Conservation (phyloP, 179 eudicot genomes). For the Silene noctiflora region DNA sequence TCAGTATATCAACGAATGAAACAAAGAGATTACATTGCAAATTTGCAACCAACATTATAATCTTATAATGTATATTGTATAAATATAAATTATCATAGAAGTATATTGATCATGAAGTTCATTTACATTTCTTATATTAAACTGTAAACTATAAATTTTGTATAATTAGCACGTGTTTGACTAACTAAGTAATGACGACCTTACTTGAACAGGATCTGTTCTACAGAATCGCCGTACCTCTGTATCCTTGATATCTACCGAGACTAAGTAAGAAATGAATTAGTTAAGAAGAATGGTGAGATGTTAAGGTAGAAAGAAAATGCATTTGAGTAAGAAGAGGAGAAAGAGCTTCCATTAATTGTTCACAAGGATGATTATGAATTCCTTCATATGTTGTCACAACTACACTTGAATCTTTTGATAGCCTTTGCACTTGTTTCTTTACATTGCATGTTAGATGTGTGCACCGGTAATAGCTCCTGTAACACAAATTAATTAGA, state of each 20-base stretch:
- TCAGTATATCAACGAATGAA: too few relatives aligned
- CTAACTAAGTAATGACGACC: neutral
- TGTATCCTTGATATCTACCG: too few relatives aligned
- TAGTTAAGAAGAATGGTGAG: neutral
- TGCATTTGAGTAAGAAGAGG: conserved; percentile 84
- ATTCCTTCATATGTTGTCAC: conserved; percentile 85
- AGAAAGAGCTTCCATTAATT: conserved; percentile 79
- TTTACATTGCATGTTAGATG: conserved; percentile 88
- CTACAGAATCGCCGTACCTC: too few relatives aligned
- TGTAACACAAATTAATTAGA: conserved; percentile 13
- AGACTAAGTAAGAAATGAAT: too few relatives aligned
- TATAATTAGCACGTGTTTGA: conserved; percentile 9
- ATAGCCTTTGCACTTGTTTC: conserved; percentile 85
- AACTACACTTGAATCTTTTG: conserved; percentile 66
- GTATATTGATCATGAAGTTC: neutral
- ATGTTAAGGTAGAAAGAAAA: conserved; percentile 49
- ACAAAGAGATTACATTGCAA: too few relatives aligned
- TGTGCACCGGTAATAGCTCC: conserved; percentile 87
- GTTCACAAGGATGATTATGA: conserved; percentile 89
- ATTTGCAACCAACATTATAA: too few relatives aligned
- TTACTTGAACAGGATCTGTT: too few relatives aligned
- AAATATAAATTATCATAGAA: too few relatives aligned
- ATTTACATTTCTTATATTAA: conserved; percentile 12
- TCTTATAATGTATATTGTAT: too few relatives aligned
- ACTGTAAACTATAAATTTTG: neutral